These are phyloP conservation scores for Xylaria hypoxylon DNA, from an alignment of 2,329 filamentous ascomycete species.

Conservation along the genomic window DNA sequence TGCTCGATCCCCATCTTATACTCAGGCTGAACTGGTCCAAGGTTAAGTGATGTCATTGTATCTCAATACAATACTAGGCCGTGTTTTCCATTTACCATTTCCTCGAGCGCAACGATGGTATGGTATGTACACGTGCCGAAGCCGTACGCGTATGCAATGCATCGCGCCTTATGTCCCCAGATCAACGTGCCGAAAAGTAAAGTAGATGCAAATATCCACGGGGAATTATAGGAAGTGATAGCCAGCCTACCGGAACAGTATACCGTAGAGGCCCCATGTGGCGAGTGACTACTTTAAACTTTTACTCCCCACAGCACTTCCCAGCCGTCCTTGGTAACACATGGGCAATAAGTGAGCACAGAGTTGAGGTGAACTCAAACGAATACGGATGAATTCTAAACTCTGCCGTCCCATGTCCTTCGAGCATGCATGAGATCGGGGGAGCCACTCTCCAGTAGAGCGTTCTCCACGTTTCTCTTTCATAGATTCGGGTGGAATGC, in stretches of 20 bases:
- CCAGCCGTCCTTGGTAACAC: conserved; percentile 15
- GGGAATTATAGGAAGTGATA: conserved; percentile 1
- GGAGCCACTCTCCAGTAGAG: neutral
- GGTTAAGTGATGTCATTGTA: conserved; percentile 24
- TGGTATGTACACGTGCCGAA: conserved; percentile 32
- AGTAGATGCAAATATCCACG: conserved; percentile 5
- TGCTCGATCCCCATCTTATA: conserved; percentile 21
- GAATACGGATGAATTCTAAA: conserved; percentile 4
- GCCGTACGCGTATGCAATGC: conserved; percentile 33
- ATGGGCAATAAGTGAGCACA: neutral
- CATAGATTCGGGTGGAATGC: neutral
- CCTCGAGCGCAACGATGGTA: neutral
- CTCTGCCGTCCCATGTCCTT: neutral
- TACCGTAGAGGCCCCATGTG: neutral
- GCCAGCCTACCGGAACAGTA: conserved; percentile 15
- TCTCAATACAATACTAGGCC: conserved; percentile 16
- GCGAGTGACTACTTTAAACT: neutral
- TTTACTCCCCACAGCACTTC: neutral
- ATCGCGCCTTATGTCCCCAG: conserved; percentile 22
- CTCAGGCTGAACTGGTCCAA: conserved; percentile 35
- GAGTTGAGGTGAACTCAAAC: neutral
- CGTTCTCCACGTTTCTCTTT: neutral
- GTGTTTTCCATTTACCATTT: conserved; percentile 19
- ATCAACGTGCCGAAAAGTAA: conserved; percentile 21
- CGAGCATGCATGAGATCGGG: neutral